Percentiles rank a stretch among this genome's conserved stretches.
phyloP scores from a whole-genome alignment of 2,329 filamentous ascomycete species.

The Neofusicoccum ribis region DNA sequence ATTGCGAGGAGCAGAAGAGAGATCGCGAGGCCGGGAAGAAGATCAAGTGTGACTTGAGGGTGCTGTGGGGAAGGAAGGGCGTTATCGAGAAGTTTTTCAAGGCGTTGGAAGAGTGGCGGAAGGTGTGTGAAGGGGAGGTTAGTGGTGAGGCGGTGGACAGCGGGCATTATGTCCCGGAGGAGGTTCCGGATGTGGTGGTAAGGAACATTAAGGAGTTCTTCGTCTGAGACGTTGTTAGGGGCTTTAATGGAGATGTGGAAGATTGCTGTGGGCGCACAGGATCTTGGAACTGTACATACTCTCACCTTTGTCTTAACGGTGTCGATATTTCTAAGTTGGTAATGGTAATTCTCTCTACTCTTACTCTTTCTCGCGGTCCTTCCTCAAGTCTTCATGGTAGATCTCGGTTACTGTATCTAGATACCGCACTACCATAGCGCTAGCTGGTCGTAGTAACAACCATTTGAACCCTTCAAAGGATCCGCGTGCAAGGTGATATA shows the following conservation, averaged over 20 bases:
- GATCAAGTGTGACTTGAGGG: constrained; percentile 49
- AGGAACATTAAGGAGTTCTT: constrained; percentile 21
- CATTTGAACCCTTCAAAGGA: too few species aligned
- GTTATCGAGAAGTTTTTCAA: constrained; percentile 52
- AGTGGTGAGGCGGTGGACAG: constrained; percentile 39
- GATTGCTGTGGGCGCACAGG: too few species aligned
- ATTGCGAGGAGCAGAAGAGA: constrained; percentile 52
- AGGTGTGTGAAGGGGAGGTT: constrained; percentile 40
- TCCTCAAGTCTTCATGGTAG: too few species aligned
- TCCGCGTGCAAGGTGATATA: too few species aligned
- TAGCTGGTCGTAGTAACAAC: too few species aligned
- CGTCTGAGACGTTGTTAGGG: not conserved
- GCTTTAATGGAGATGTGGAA: not conserved
- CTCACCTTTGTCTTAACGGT: too few species aligned
- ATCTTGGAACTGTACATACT: too few species aligned
- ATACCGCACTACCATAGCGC: too few species aligned
- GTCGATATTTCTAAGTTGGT: too few species aligned
- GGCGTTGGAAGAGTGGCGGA: constrained; percentile 53
- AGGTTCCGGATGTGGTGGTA: constrained; percentile 49
- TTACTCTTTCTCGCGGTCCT: too few species aligned
- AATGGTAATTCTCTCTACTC: too few species aligned
- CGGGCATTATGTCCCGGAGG: constrained; percentile 55
- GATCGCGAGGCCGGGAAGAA: constrained; percentile 45
- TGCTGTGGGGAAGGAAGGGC: constrained; percentile 50
- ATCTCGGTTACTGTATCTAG: too few species aligned